These are phyloP conservation scores for Botryosphaeria agaves DNA, from an alignment of 2,329 filamentous ascomycete genomes.

Conservation along the genomic window DNA sequence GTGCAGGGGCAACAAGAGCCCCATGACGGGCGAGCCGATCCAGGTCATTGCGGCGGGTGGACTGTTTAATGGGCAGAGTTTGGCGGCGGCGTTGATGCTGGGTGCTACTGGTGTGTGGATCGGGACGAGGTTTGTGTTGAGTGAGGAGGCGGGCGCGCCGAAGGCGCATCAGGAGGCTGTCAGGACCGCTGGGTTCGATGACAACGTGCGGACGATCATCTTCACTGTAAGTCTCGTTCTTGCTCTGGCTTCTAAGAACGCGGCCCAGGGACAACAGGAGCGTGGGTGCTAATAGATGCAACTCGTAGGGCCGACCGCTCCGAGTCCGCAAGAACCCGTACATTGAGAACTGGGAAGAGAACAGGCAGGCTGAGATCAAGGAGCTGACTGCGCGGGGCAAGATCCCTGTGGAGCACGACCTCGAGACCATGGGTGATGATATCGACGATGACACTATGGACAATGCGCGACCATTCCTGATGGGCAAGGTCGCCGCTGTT, in stretches of 20 bases:
- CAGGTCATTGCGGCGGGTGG: constrained; percentile 89
- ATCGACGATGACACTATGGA: constrained; percentile 74
- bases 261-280: background rate
- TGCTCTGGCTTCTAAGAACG: background rate
- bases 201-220: constrained; percentile 94
- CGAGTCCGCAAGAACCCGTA: constrained; percentile 89
- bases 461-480: constrained; percentile 77
- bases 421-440: constrained; percentile 58
- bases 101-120: constrained; percentile 91
- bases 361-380: constrained; percentile 81
- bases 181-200: constrained; percentile 76
- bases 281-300: background rate
- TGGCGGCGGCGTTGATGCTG: constrained; percentile 83
- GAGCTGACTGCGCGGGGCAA: constrained; percentile 74
- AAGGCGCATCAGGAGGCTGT: constrained; percentile 93
- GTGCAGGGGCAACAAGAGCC: constrained; percentile 64
- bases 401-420: constrained; percentile 85
- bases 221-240: constrained; percentile 47
- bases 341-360: constrained; percentile 90
- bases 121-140: constrained; percentile 86
- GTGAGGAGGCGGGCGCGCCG: constrained; percentile 85
- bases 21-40: constrained; percentile 71
- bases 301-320: constrained; percentile 66
- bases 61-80: constrained; percentile 78
- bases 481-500: constrained; percentile 93